Evolutionary conservation across 1,139 yeast species (phyloP).

Genomic region (Pichia sp.): DNA sequence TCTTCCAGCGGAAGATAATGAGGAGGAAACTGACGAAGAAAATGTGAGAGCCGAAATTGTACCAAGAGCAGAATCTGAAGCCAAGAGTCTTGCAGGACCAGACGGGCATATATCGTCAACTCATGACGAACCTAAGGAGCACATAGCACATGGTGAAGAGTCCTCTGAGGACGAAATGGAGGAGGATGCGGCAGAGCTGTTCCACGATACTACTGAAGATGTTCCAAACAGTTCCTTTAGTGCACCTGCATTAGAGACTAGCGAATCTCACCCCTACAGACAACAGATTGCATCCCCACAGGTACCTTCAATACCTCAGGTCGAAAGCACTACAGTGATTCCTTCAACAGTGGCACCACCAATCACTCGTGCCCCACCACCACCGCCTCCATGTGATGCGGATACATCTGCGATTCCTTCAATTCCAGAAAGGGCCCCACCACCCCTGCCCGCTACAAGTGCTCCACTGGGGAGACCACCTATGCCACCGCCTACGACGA

Average conservation of each 20-base stretch:
- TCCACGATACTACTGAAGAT: too few species aligned
- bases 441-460: constrained; percentile 11
- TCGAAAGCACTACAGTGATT: neutral
- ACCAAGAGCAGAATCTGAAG: too few species aligned
- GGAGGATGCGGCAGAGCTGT: too few species aligned
- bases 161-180: too few species aligned
- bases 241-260: too few species aligned
- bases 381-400: neutral
- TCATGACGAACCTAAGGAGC: too few species aligned
- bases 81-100: too few species aligned
- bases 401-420: constrained; percentile 1
- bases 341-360: neutral
- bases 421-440: constrained; percentile 12
- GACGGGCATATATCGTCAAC: too few species aligned
- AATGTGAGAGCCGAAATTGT: too few species aligned
- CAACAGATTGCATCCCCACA: constrained; percentile 1
- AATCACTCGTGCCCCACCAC: constrained; percentile 1
- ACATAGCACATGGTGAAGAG: too few species aligned
- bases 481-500: constrained; percentile 13
- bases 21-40: constrained; percentile 4
- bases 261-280: constrained; percentile 5
- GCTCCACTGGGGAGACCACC: constrained; percentile 13
- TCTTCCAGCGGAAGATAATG: constrained; percentile 17
- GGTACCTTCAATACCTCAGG: constrained; percentile 3
- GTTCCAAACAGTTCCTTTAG: too few species aligned